A percentile compares a stretch with the other conserved stretches of the same genome.
phyloP scores from a whole-genome alignment of 164 flowering plant species.

The Amborella trichopoda region DNA sequence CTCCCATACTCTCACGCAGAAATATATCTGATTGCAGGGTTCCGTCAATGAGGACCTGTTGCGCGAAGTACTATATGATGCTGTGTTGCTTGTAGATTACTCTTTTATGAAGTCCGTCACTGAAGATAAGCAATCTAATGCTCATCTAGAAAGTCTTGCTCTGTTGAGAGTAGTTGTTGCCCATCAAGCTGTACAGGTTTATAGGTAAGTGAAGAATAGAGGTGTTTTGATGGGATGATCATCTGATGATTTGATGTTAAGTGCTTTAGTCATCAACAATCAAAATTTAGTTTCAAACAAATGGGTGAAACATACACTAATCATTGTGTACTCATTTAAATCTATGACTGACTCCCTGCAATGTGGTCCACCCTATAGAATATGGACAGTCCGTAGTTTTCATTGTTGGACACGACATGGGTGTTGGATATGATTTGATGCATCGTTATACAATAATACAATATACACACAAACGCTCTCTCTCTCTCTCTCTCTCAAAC shows the following conservation, averaged over 20 bases:
- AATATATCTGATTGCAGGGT: slow-evolving; percentile 22
- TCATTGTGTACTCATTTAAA: background rate
- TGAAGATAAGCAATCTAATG: slow-evolving; percentile 14
- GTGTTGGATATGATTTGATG: too few relatives aligned
- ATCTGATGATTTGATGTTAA: background rate
- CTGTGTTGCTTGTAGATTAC: slow-evolving; percentile 52
- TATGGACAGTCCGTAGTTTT: background rate
- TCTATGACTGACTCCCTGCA: background rate
- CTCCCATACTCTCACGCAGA: background rate
- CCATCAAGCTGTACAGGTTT: slow-evolving; percentile 35
- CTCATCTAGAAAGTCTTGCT: slow-evolving; percentile 22
- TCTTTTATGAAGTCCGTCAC: slow-evolving; percentile 35
- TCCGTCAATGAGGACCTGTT: slow-evolving; percentile 32
- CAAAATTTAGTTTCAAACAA: background rate
- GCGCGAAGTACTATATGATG: slow-evolving; percentile 48
- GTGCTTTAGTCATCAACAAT: too few relatives aligned
- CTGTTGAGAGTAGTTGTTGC: slow-evolving; percentile 35
- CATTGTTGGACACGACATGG: too few relatives aligned
- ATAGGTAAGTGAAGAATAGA: slow-evolving; percentile 22
- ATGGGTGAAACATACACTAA: background rate
- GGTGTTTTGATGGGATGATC: background rate
- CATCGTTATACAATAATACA: too few relatives aligned
- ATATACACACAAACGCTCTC: too few relatives aligned
- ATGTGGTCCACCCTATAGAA: background rate
- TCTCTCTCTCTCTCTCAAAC: too few relatives aligned